A percentile compares a stretch with the other conserved stretches of the same genome.
Conservation (phyloP, 2,329 filamentous ascomycete species). For the Exophiala aquamarina region DNA sequence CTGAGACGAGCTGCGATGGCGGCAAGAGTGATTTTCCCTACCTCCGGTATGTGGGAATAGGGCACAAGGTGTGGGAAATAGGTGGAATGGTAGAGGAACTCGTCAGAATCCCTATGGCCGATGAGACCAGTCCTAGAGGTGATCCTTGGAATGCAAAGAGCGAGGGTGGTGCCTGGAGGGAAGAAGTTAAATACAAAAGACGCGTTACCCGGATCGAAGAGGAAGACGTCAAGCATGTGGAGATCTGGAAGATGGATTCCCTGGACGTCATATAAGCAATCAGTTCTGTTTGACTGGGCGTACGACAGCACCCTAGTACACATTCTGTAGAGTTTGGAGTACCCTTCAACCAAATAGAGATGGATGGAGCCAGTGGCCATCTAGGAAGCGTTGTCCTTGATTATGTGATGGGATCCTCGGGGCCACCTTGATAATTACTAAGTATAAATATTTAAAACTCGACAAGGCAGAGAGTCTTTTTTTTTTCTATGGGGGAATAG, state of each 20-base stretch:
- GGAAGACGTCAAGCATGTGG: constrained; percentile 43
- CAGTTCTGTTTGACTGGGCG: background rate
- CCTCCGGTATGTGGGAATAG: constrained; percentile 23
- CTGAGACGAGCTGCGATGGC: background rate
- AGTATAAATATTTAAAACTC: no score
- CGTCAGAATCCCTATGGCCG: constrained; percentile 12
- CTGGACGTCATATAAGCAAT: constrained; percentile 32
- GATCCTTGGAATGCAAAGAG: constrained; percentile 5
- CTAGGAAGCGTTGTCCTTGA: no score
- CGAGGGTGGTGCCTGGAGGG: no score
- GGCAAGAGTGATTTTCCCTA: constrained; percentile 9
- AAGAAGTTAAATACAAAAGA: constrained; percentile 32
- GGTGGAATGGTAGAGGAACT: constrained; percentile 14
- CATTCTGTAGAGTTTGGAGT: background rate
- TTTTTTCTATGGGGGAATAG: no score
- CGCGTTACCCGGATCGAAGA: constrained; percentile 38
- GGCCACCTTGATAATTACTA: no score
- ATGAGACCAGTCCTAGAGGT: constrained; percentile 2
- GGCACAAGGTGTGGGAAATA: constrained; percentile 20
- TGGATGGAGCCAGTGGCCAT: no score
- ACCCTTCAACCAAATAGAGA: no score
- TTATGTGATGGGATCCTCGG: no score
- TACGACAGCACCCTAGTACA: background rate
- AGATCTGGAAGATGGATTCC: constrained; percentile 45
- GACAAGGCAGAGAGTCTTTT: no score